These are phyloP conservation scores for Clavispora phyllophila DNA, from an alignment of 805 yeast species.

Conservation along the genomic window DNA sequence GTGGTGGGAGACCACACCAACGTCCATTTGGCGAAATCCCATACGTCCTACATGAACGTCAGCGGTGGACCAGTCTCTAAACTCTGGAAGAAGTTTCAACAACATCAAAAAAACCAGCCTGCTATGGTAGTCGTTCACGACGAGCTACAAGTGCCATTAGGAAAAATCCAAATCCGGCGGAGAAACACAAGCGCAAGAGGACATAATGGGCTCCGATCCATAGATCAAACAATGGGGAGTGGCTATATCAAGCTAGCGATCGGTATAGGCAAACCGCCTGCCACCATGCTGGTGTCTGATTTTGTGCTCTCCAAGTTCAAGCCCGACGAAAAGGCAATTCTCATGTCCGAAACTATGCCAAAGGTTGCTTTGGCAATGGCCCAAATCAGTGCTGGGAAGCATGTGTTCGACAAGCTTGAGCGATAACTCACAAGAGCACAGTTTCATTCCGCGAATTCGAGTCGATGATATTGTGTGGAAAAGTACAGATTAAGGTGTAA, in stretches of 20 bases:
- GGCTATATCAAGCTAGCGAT: constrained; percentile 62
- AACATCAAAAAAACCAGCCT: constrained; percentile 20
- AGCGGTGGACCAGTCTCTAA: constrained; percentile 56
- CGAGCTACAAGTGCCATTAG: constrained; percentile 64
- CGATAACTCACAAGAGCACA: too few relatives aligned
- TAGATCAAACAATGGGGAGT: constrained; percentile 43
- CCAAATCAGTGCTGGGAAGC: constrained; percentile 21
- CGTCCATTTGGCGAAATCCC: constrained; percentile 43
- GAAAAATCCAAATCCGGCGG: constrained; percentile 57
- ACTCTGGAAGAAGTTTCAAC: constrained; percentile 37
- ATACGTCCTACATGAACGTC: constrained; percentile 62
- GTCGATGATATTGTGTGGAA: too few relatives aligned
- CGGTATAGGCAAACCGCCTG: constrained; percentile 70
- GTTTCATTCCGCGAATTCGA: too few relatives aligned
- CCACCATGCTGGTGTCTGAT: constrained; percentile 45
- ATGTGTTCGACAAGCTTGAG: constrained; percentile 4
- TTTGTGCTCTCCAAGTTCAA: constrained; percentile 60
- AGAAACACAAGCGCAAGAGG: constrained; percentile 67
- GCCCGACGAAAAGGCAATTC: constrained; percentile 36
- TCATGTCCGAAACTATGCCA: constrained; percentile 40
- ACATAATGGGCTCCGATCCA: constrained; percentile 75
- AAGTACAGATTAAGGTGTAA: too few relatives aligned
- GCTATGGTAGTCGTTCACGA: constrained; percentile 66
- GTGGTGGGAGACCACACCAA: constrained; percentile 9
- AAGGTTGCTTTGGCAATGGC: constrained; percentile 34